Evolutionary conservation across 306 rosid genomes (phyloP), one percentile per base, ranked within the genome.

Genomic region (Fagus sylvatica): DNA sequence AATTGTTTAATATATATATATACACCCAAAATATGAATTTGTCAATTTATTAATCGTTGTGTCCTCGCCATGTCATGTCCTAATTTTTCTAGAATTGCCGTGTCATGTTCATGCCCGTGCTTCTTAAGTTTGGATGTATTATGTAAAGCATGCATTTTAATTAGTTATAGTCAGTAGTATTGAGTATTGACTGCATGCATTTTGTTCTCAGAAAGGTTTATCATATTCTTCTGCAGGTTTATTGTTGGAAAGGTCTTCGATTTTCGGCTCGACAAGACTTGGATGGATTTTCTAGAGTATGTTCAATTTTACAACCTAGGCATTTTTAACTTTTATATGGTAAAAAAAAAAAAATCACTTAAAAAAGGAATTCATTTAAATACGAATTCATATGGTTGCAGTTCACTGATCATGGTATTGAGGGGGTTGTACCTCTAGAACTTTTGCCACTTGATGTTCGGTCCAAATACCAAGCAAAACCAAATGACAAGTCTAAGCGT

Each of bases 191-290:
- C 33, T 13, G 69, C 33, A 43, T 53, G 33, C 8, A 2, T 55
- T 42, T 43, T 32, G 41, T 76, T 53, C 15, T 15, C 69, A 60
- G 16, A 59, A 71, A 17, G 53, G 56, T 60, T n/a, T 59, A 41
- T 76, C 73, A 37, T 37, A 69, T 83, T 68, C 69, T 75, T 71
- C 71, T 85, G 81, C 91, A 94, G 98, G 98, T 95, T 79, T 95
- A 89, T 72, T 95, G 98, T 90, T 95, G 98, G 98, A 95, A 95
- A 86, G 93, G 98, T 70, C 92, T 95, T 65, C 89, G 98, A 64
- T 88, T 95, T 81, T 87, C 98, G 15, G 98, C 98, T 74, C 88
- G 98, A 62, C 98, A 95, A 73, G 98, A 95, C 86, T 91, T 95
- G 82, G 98, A 95, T 53, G 98, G 98, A 64, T 95, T 95, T 85